A percentile compares a stretch with the other conserved stretches of the same genome.
These are phyloP conservation scores for Podila clonocystis DNA, from an alignment of 192 early-diverging fungal genomes.

Conservation along the genomic window DNA sequence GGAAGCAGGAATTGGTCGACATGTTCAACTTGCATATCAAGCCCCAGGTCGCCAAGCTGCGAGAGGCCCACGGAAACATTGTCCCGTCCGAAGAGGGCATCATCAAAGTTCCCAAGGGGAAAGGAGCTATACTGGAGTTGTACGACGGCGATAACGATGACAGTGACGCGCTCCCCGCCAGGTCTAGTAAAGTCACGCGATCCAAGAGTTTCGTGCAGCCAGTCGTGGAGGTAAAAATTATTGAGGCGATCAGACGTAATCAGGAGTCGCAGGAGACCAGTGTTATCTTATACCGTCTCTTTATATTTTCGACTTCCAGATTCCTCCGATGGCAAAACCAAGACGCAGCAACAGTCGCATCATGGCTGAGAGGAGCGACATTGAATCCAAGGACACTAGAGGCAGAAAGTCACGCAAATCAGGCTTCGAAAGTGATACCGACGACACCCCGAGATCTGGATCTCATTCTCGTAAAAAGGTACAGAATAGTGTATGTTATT, in stretches of 20 bases:
- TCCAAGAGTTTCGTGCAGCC: background rate
- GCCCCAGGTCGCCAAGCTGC: slow-evolving; percentile 18
- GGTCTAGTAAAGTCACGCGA: background rate
- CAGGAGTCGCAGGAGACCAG: too few species aligned
- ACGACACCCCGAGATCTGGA: background rate
- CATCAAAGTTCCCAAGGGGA: slow-evolving; percentile 4
- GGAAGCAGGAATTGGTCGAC: slow-evolving; percentile 39
- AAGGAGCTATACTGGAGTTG: background rate
- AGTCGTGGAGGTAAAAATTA: background rate
- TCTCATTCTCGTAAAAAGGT: slow-evolving; percentile 1
- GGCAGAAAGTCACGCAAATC: slow-evolving; percentile 15
- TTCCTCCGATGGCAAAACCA: slow-evolving; percentile 4
- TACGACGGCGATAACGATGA: background rate
- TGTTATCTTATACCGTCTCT: background rate
- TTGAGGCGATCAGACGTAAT: too few species aligned
- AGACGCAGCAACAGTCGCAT: slow-evolving; percentile 37
- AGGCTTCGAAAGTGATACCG: slow-evolving; percentile 21
- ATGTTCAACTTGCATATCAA: slow-evolving; percentile 39
- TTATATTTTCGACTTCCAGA: background rate
- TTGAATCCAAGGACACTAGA: slow-evolving; percentile 9
- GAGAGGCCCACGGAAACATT: background rate
- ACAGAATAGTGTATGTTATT: background rate
- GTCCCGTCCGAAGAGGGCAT: slow-evolving; percentile 2
- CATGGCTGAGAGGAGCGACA: slow-evolving; percentile 12
- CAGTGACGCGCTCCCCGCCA: background rate